Percentiles rank a stretch among this genome's conserved stretches.
These are phyloP conservation scores for Acacia concinna DNA, from an alignment of 331 rosid species.

Conservation along the genomic window DNA sequence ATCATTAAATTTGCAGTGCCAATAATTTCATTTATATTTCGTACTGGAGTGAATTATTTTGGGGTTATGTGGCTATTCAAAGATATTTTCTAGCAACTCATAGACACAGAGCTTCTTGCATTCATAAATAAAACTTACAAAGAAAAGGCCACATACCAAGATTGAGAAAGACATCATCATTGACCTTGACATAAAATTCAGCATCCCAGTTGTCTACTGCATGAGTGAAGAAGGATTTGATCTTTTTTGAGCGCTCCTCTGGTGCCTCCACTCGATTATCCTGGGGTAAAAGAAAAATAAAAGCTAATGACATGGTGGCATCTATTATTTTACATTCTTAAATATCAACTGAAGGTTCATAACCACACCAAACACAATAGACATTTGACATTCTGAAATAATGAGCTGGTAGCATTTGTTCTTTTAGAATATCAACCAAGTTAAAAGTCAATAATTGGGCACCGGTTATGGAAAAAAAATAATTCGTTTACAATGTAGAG, in stretches of 20 bases:
- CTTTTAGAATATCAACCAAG: background rate
- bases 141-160: conserved; percentile 64
- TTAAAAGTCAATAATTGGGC: background rate
- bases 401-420: background rate
- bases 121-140: conserved; percentile 18
- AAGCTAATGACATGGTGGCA: conserved; percentile 8
- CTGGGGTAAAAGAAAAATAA: conserved; percentile 38
- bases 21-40: background rate
- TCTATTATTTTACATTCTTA: conserved; percentile 6
- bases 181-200: conserved; percentile 73
- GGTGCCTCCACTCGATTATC: conserved; percentile 60
- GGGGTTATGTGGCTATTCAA: background rate
- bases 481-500: background rate
- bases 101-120: background rate
- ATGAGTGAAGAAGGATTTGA: conserved; percentile 51
- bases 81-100: conserved; percentile 27
- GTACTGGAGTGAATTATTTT: background rate
- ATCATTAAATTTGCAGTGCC: background rate
- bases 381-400: background rate
- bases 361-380: conserved; percentile 18
- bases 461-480: background rate
- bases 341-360: conserved; percentile 21
- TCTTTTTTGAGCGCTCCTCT: conserved; percentile 49
- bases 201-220: conserved; percentile 72
- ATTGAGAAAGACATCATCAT: conserved; percentile 76